Base-by-base conservation (phyloP, 352 stramenopile genomes). In the Phytophthora brassicae region DNA sequence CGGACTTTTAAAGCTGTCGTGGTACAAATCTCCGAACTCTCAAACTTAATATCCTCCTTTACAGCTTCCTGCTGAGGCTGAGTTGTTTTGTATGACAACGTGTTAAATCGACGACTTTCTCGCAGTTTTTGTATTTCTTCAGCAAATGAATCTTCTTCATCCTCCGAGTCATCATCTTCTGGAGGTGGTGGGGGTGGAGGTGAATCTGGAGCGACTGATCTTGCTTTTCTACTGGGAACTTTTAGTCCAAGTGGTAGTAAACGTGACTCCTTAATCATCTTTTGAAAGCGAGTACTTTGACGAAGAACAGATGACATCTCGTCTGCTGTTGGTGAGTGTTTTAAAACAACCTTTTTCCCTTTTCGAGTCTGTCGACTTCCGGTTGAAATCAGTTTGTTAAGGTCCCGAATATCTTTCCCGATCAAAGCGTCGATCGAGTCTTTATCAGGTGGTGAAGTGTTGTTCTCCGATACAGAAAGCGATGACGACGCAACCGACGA, bases 351-450 rank as follows among this genome's bases (percentile, higher is more conserved):
- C 6, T 16, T 41, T 47, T 38, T 64, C 8, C 6, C n/a, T 39
- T n/a, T 22, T 11, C 36, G 5, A 13, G 28, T n/a, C 4, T 33
- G 41, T 6, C 28, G 49, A 24, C 44, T 76, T 52, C 56, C 54
- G 7, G 62, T 67, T 6, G 61, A 70, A 14, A 89, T 74, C 16
- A 89, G 56, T 0, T 65, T 50, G 26, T 78, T 72, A 0, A 89
- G 58, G 5, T 84, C 46, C 1, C 56, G 41, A 3, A 89, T 70
- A n/a, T 86, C 79, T 6, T 72, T 65, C 11, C 52, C 62, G 31
- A 89, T 80, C 14, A 86, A 62, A 12, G 71, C 59, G 49, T 84
- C 74, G n/a, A 86, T 73, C 4, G 74, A 85, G 12, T 70, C 59
- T 8, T 81, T 60, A 4, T 66, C 62, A 0, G 62, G 42, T 8